phyloP scores from a whole-genome alignment of 306 rosid genomes.

The Cyamopsis tetragonoloba region DNA sequence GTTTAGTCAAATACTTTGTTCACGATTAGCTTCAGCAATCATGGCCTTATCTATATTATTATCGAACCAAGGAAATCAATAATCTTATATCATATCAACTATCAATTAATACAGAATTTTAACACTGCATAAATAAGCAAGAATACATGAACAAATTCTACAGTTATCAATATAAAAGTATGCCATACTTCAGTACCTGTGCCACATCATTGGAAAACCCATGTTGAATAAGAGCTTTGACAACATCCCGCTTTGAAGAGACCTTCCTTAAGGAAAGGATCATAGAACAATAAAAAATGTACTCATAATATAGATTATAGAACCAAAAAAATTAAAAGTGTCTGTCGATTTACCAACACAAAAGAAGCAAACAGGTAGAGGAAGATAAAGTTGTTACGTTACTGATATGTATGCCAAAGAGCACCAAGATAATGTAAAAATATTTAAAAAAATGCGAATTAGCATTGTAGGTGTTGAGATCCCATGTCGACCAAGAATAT shows the following conservation, averaged over 20 bases:
- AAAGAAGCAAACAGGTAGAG: background rate
- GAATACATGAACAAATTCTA: constrained; percentile 4
- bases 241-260: constrained; percentile 64
- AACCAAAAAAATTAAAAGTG: background rate
- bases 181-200: constrained; percentile 50
- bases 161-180: background rate
- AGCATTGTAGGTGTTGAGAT: background rate
- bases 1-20: background rate
- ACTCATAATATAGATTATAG: constrained; percentile 17
- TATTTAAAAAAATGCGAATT: background rate
- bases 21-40: background rate
- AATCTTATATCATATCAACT: constrained; percentile 1
- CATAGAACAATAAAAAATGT: background rate
- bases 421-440: background rate
- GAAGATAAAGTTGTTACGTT: background rate
- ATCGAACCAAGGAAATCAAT: background rate
- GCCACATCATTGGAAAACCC: constrained; percentile 92
- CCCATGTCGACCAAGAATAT: too few species aligned
- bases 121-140: constrained; percentile 18
- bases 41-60: constrained; percentile 1
- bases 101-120: background rate
- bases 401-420: constrained; percentile 1
- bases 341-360: background rate
- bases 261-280: constrained; percentile 44
- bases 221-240: constrained; percentile 55